Base-by-base conservation (phyloP, 306 rosid genomes). In the Astragalus membranaceus region DNA sequence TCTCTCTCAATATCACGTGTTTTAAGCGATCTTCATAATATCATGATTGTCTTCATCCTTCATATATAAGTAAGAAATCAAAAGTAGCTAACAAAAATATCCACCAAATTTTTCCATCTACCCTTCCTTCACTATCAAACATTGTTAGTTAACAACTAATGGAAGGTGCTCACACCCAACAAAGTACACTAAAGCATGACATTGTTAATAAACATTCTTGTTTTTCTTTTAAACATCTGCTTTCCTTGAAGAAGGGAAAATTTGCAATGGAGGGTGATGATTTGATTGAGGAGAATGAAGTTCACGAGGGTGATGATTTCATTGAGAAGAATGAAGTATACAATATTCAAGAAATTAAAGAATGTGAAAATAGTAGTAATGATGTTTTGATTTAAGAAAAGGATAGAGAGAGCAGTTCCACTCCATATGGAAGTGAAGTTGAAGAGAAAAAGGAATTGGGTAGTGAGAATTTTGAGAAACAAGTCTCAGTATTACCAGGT, bases 401-500 rank as follows among this genome's bases (percentile, higher is more conserved):
- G 58, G 78, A 81, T 53, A 72, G 81, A 17, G 90, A 79, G 46
- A 88, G 91, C 57, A 79, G 81, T 67, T 84, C 91, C 1, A 82
- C 71, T 79, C 42, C 64, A 41, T 10, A 73, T 52, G 80, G 53
- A 56, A 65, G 26, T 11, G 79, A 77, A 75, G 67, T 59, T 3
- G 71, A 56, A 8, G 82, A 64, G 54, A 81, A 75, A 80, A 58
- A 77, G 42, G 63, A 71, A 15, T 70, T 36, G 61, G 80, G 47
- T 44, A 60, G 35, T 23, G 77, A 70, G 44, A 10, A 70, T 16
- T 70, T 33, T 30, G 74, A 76, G 78, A 86, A 86, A 62, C 51
- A 82, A 86, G 73, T 75, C 9, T 74, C 88, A 0, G 76, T 63
- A n/a, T 44, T 78, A 47, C 81, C 90, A 76, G 98, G 98, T 90